phyloP scores from a whole-genome alignment of 2,329 filamentous ascomycete genomes.

The Endocalyx cinctus region DNA sequence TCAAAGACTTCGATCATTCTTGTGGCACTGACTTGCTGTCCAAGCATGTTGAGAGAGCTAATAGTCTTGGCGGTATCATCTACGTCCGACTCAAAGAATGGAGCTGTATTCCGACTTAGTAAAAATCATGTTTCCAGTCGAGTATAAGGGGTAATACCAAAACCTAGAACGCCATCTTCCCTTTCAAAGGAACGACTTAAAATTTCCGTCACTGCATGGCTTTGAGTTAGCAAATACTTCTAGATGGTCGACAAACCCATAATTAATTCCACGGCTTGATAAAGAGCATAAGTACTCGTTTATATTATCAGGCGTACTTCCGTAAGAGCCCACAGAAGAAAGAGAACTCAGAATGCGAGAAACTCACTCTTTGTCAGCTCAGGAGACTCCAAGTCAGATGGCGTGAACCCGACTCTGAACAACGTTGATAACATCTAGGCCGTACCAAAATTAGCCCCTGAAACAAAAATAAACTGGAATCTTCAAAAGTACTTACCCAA shows the following conservation, averaged over 20 bases:
- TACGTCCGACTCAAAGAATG: conserved; percentile 15
- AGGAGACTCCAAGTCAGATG: neutral
- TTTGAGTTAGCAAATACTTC: conserved; percentile 8
- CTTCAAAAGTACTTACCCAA: neutral
- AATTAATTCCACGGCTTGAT: neutral
- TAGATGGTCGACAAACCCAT: conserved; percentile 10
- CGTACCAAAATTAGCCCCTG: neutral
- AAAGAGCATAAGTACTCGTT: too few relatives aligned
- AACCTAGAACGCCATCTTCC: conserved; percentile 17
- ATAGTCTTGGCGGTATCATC: conserved; percentile 24
- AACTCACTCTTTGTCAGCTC: neutral
- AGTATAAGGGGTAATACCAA: conserved; percentile 7
- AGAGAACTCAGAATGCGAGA: neutral
- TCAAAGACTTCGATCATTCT: conserved; percentile 24
- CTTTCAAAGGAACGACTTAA: conserved; percentile 11
- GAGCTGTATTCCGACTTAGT: conserved; percentile 5
- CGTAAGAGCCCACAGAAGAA: conserved; percentile 1
- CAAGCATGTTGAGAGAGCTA: conserved; percentile 10
- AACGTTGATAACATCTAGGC: conserved; percentile 1
- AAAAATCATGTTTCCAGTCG: neutral
- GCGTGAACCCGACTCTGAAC: neutral
- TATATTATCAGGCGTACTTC: too few relatives aligned
- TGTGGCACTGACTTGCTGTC: conserved; percentile 10
- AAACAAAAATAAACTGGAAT: neutral
- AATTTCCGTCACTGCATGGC: conserved; percentile 13